Base-by-base conservation (phyloP, 1,284 basidiomycete genomes). In the Coniferiporia sulphurascens region DNA sequence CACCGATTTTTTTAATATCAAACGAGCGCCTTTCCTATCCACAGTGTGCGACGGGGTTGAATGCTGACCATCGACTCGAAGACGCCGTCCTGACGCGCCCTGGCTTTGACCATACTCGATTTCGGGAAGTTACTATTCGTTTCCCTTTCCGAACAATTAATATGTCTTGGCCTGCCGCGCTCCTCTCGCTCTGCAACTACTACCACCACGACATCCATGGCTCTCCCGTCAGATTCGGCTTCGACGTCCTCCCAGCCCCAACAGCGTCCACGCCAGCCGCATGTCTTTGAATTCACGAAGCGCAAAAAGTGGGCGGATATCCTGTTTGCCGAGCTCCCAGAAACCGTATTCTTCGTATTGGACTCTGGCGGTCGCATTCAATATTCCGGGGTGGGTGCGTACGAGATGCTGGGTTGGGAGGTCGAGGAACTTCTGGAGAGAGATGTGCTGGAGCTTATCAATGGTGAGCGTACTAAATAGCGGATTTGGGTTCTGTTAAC, bases 301-400 rank as follows among this genome's bases (percentile, higher is more conserved):
- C 78, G 91, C 61, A 92, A 93, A 71, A 82, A 87, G 61, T 94
- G 91, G 91, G 86, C 86, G 9, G 90, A 93, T 70, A 77, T 93
- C n/a, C 78, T 93, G 45, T 73, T 90, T 62, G 79, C 83, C 1
- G 91, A 93, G 68, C 79, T 91, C 48, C 84, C 87, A 49, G 91
- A 92, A 64, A 82, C 79, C 21, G 79, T 91, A 67, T 74, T 84
- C 45, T 77, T 93, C 65, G 75, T 93, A 45, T 76, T 94, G 56
- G 87, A 85, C 12, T 74, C 74, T 4, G 66, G 76, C 7, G 79
- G 81, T 65, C 80, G 79, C 62, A 79, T 93, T 48, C 79, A 88
- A 64, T 92, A 87, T 69, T 88, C 85, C 68, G 83, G 85, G 13
- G 78, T 79, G n/a, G 83, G 86, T 9, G 77, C 90, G 38, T 76